phyloP scores from a whole-genome alignment of 441 rosid genomes.

The Rhodomyrtus psidioides region DNA sequence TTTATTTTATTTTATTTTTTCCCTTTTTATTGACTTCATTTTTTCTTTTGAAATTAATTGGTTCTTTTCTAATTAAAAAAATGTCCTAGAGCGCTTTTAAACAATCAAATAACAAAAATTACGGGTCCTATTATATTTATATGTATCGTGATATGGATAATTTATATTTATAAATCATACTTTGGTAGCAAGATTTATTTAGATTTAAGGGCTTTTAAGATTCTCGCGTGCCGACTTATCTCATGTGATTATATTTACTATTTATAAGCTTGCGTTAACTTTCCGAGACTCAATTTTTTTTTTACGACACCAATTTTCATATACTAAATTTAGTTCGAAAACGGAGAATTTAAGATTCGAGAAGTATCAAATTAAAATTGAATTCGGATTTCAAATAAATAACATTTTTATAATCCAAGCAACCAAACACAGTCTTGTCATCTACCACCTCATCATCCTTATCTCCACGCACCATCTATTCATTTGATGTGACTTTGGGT shows the following conservation, averaged over 20 bases:
- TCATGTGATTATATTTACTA: not conserved
- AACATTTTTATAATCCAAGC: not conserved
- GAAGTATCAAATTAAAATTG: not conserved
- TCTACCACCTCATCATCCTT: not conserved
- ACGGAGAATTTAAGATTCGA: not conserved
- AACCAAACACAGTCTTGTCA: not conserved
- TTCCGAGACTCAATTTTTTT: too few species aligned
- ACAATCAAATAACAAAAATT: not conserved
- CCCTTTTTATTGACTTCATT: not conserved
- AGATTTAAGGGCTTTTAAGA: not conserved
- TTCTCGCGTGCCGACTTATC: not conserved
- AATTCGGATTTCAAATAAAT: not conserved
- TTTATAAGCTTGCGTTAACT: not conserved
- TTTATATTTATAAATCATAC: not conserved
- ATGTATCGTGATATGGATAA: not conserved
- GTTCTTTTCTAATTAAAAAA: not conserved
- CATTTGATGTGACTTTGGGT: not conserved
- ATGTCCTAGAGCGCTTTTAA: not conserved
- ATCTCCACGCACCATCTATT: not conserved
- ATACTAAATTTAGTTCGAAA: not conserved
- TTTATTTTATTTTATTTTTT: not conserved
- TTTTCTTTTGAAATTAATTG: not conserved
- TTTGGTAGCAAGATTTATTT: not conserved
- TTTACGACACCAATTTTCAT: too few species aligned
- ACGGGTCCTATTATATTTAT: fast-evolving